Conservation (phyloP, 1,139 yeast species). For the Hemisphaericaspora subhashii region DNA sequence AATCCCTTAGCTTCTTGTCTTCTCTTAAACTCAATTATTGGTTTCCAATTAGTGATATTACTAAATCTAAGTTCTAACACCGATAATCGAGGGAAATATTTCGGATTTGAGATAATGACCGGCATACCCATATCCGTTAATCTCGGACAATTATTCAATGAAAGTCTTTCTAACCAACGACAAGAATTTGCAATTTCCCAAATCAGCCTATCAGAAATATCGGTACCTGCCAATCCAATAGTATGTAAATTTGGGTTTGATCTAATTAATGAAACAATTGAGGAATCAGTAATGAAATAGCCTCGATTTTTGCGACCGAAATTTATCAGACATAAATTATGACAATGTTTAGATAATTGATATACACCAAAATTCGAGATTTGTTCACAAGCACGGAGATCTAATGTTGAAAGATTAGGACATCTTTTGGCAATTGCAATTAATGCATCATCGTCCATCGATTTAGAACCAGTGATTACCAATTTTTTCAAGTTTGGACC, state of each 20-base stretch:
- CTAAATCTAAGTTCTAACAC: slow-evolving; percentile 80
- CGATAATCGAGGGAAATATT: slow-evolving; percentile 56
- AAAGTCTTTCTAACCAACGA: slow-evolving; percentile 58
- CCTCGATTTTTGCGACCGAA: slow-evolving; percentile 79
- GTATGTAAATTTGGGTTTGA: slow-evolving; percentile 60
- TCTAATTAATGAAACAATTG: slow-evolving; percentile 57
- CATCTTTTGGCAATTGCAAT: slow-evolving; percentile 52
- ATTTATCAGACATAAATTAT: slow-evolving; percentile 56
- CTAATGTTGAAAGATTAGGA: slow-evolving; percentile 63
- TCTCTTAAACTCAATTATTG: slow-evolving; percentile 68
- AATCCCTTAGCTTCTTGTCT: slow-evolving; percentile 53
- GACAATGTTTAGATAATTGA: slow-evolving; percentile 61
- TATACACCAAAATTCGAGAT: slow-evolving; percentile 76
- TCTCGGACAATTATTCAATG: slow-evolving; percentile 71
- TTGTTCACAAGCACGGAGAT: slow-evolving; percentile 80
- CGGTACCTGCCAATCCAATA: slow-evolving; percentile 87
- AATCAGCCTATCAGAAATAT: slow-evolving; percentile 68
- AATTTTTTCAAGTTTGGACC: slow-evolving; percentile 51
- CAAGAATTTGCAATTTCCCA: slow-evolving; percentile 77
- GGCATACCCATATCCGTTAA: slow-evolving; percentile 65
- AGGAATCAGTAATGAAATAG: slow-evolving; percentile 66
- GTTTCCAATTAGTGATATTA: slow-evolving; percentile 57
- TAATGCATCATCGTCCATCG: slow-evolving; percentile 61
- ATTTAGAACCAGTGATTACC: slow-evolving; percentile 73
- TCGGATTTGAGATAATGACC: slow-evolving; percentile 31